Base-by-base conservation (phyloP, 805 yeast species). In the Geotrichum ghanense region DNA sequence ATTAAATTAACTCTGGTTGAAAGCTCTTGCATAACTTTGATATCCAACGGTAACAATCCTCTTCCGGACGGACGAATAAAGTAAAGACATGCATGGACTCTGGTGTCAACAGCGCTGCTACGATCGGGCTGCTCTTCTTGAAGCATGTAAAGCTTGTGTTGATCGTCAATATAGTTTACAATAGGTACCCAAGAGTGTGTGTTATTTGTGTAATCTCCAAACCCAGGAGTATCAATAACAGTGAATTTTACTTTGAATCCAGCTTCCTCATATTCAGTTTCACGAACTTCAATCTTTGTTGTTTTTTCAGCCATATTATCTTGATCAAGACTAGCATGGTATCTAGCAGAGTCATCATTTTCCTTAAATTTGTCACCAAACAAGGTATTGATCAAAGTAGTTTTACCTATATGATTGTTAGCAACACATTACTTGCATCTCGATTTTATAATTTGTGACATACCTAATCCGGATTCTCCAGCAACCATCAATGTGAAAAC, bases 51-150 rank as follows among this genome's bases (percentile, higher is more conserved):
- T 61, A 83, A 81, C 56, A 89, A 72, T 34, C 88, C 78, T 61
- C 86, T 95, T 19, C 94, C 95, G 1, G 94, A 83, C 41, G 97
- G 97, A 60, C 90, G 79, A 53, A 89, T 82, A 61, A 89, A 88
- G 67, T 88, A 89, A 42, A 89, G 68, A 62, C 94, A 85, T 1
- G 88, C 95, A 59, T 89, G 95, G 27, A 89, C 95, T 58, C 97
- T 76, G 53, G 86, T 68, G 66, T 89, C 97, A 37, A 66, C 66
- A 9, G 62, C 42, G 41, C 45, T 34, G 1, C 46, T 49, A 64
- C 97, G 78, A 45, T 63, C 64, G 26, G 97, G 97, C 67, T 89
- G 97, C 60, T 87, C 92, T 61, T 88, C 96, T 63, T 85, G 95
- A 62, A 83, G 83, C 90, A 88, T 83, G 62, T 68, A 87, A 21